A percentile compares a stretch with the other conserved stretches of the same genome.
Conservation (phyloP, 768 basidiomycete genomes). For the Rhodotorula diobovata region DNA sequence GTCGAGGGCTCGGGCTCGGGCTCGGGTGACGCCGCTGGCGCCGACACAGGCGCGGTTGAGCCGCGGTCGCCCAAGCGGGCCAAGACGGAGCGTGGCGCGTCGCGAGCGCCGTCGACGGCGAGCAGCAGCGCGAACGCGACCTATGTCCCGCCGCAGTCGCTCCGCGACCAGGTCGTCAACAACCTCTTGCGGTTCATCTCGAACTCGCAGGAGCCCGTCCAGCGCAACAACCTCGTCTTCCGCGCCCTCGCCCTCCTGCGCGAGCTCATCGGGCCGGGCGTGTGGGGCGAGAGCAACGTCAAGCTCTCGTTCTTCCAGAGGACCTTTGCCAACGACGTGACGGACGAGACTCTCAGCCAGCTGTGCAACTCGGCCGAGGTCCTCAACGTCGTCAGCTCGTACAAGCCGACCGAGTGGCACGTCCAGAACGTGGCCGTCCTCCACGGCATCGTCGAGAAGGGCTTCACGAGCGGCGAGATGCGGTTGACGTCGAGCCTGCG, state of each 20-base stretch:
- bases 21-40: slow-evolving; percentile 2
- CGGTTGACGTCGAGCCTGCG: slow-evolving; percentile 66
- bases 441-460: slow-evolving; percentile 79
- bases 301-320: slow-evolving; percentile 85
- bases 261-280: slow-evolving; percentile 70
- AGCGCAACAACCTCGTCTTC: slow-evolving; percentile 47
- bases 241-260: slow-evolving; percentile 57
- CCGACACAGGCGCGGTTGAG: not conserved
- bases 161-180: slow-evolving; percentile 87
- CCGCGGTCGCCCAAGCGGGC: slow-evolving; percentile 44
- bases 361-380: slow-evolving; percentile 81
- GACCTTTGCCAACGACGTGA: slow-evolving; percentile 68
- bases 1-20: slow-evolving; percentile 46
- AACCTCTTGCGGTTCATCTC: slow-evolving; percentile 90
- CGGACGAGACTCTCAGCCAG: slow-evolving; percentile 61
- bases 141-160: slow-evolving; percentile 56
- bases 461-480: slow-evolving; percentile 62
- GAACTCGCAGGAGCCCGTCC: slow-evolving; percentile 50
- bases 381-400: slow-evolving; percentile 74
- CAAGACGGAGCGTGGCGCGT: slow-evolving; percentile 47
- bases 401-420: slow-evolving; percentile 81
- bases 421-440: slow-evolving; percentile 64
- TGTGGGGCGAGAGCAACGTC: slow-evolving; percentile 87
- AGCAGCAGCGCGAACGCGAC: slow-evolving; percentile 37
- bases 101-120: slow-evolving; percentile 44